Base-by-base conservation (phyloP, 495 filamentous ascomycete genomes). In the Trichocladium antarcticum region DNA sequence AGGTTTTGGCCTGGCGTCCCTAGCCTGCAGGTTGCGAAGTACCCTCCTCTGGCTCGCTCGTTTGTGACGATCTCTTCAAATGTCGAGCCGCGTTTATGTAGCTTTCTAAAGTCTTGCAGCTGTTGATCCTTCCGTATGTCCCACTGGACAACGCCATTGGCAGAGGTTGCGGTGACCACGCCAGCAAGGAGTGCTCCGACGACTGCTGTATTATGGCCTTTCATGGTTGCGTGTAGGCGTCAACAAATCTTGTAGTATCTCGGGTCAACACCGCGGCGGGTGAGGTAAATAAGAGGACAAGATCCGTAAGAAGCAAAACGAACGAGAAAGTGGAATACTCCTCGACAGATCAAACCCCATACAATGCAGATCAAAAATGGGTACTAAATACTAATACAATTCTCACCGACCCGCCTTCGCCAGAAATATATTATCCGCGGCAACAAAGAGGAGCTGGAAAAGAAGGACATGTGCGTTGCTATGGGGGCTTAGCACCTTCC, bases 1-100 rank as follows among this genome's bases (percentile, higher is more conserved):
- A 92, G 51, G 7, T 68, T 64, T 58, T 92, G 86, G 2, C 65
- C 58, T 0, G 85, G 85, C 21, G 84, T 87, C 14, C 86, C 86
- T 27, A 92, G 56, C 29, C 68, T 74, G 54, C 87, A 70, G 42
- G 82, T 83, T 20, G 79, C 77, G 56, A 77, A 83, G 56, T 92
- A 92, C 15, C 83, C 73, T 41, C 70, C 70, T 47, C 69, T 63
- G 42, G 64, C 47, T 22, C 61, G 47, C 37, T 71, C 60, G 46
- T 74, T 74, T 14, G 59, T 58, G 34, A 74, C 63, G 21, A 57
- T 37, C 32, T 66, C 67, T n/a, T 68, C 55, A 16, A 65, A 58
- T 0, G 69, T 67, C 29, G 45, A 47, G 42, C 58, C 65, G 11
- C 69, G 66, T 35, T 57, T 65, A n/a, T 40, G 37, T 10, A 69